Conservation (phyloP, 768 basidiomycete genomes). For the Termitomyces sp. region DNA sequence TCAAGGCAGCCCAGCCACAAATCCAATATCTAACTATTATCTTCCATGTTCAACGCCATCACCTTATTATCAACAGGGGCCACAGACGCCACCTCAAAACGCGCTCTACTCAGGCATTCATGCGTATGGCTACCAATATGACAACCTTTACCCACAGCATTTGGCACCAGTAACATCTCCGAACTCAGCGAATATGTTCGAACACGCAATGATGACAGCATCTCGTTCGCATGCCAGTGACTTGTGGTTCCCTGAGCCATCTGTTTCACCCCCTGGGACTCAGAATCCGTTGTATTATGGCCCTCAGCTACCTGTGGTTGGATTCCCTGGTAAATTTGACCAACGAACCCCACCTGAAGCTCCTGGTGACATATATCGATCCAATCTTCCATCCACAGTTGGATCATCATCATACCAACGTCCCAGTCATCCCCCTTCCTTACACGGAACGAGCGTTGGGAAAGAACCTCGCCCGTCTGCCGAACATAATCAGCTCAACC, state of each 20-base stretch:
- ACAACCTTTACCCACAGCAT: conserved; percentile 9
- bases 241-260: conserved; percentile 11
- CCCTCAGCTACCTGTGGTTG: conserved; percentile 5
- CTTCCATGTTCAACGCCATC: conserved; percentile 15
- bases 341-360: conserved; percentile 3
- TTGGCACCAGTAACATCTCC: conserved; percentile 2
- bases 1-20: conserved; percentile 10
- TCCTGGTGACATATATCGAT: not conserved
- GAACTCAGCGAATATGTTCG: conserved; percentile 18
- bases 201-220: conserved; percentile 20
- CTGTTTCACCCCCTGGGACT: not conserved
- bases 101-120: conserved; percentile 3
- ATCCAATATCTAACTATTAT: conserved; percentile 5
- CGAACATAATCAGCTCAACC: conserved; percentile 48
- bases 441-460: not conserved
- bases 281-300: conserved; percentile 8
- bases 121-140: conserved; percentile 14
- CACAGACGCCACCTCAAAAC: conserved; percentile 2
- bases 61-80: conserved; percentile 9
- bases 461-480: conserved; percentile 12
- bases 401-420: not conserved
- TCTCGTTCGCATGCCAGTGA: conserved; percentile 7
- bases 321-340: not conserved
- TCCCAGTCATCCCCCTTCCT: not conserved
- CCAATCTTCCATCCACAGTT: not conserved